Conservation (phyloP, 352 stramenopile genomes). For the Phytophthora multivora region DNA sequence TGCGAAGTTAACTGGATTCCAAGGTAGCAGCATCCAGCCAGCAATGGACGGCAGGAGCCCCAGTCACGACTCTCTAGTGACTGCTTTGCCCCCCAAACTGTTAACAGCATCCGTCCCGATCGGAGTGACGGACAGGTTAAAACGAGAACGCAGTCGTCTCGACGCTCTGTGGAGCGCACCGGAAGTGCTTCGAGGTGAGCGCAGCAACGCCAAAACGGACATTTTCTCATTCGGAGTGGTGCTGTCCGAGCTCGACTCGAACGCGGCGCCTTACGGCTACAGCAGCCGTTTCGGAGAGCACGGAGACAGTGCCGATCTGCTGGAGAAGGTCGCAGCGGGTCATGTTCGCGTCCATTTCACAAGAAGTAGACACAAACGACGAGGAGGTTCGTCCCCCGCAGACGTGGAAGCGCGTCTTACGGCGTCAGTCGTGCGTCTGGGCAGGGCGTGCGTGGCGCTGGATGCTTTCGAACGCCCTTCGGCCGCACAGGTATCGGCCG, state of each 20-base stretch:
- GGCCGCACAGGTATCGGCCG: slow-evolving; percentile 40
- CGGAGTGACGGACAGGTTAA: slow-evolving; percentile 16
- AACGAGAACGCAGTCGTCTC: slow-evolving; percentile 19
- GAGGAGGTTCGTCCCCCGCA: slow-evolving; percentile 8
- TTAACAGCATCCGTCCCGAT: slow-evolving; percentile 24
- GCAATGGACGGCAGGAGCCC: slow-evolving; percentile 7
- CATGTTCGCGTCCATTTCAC: slow-evolving; percentile 35
- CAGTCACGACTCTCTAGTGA: slow-evolving; percentile 12
- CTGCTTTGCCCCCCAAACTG: slow-evolving; percentile 6
- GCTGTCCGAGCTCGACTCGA: slow-evolving; percentile 54
- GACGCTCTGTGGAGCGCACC: slow-evolving; percentile 45
- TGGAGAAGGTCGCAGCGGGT: slow-evolving; percentile 43
- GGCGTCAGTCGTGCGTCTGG: slow-evolving; percentile 37
- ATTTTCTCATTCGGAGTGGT: slow-evolving; percentile 66
- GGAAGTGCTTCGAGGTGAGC: slow-evolving; percentile 51
- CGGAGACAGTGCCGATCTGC: slow-evolving; percentile 25
- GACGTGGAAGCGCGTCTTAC: slow-evolving; percentile 18
- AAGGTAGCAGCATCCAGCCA: slow-evolving; percentile 17
- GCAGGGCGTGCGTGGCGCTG: slow-evolving; percentile 46
- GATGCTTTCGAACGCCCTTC: slow-evolving; percentile 50
- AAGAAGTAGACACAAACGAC: slow-evolving; percentile 15
- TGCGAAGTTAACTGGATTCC: slow-evolving; percentile 61
- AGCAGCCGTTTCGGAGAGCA: slow-evolving; percentile 11
- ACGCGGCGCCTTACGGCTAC: slow-evolving; percentile 24
- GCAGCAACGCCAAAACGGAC: slow-evolving; percentile 51